Base-by-base conservation (phyloP, 2,329 filamentous ascomycete species). In the Aspergillus fumigatiaffinis region DNA sequence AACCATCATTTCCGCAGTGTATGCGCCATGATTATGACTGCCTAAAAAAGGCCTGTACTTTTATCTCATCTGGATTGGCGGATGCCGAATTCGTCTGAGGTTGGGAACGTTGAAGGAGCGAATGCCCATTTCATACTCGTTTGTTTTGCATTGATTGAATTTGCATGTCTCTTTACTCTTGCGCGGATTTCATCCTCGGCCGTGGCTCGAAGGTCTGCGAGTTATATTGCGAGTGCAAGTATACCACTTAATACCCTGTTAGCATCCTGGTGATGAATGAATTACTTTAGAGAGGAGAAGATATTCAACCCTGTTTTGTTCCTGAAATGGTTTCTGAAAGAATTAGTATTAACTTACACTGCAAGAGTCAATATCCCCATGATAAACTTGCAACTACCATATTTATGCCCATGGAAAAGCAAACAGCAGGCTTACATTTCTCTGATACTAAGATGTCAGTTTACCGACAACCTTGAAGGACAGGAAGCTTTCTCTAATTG, bases 11-110 rank as follows among this genome's bases (percentile, higher is more conserved):
- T 57, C 53, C 55, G 59, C 53, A 58, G 57, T 60, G 51, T 52
- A 57, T 54, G 60, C 57, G 57, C 57, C 50, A 66, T 63, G 64
- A 63, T 65, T 60, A 68, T 49, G 59, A 66, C 54, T 54, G 54
- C 57, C 53, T 51, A 5, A 38, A 47, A 47, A 55, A 49, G 47
- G 44, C 58, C 55, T 66, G 65, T 67, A 67, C 57, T 65, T 58
- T 48, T 66, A 64, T 55, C 50, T 56, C 47, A 46, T 53, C 54
- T 58, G 32, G 51, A 60, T 53, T 52, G 53, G 48, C 41, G 54
- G 54, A 35, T 51, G 38, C 26, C 48, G 25, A 42, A 10, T 47
- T 47, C 44, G 21, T 25, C 29, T 51, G 50, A 55, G 32, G 53
- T 46, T 48, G 56, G 48, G 53, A 46, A 44, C 32, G 26, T 52